Evolutionary conservation across 1,284 basidiomycete species (phyloP), one percentile per base, ranked within the genome.

Genomic region (Boletus smithii): DNA sequence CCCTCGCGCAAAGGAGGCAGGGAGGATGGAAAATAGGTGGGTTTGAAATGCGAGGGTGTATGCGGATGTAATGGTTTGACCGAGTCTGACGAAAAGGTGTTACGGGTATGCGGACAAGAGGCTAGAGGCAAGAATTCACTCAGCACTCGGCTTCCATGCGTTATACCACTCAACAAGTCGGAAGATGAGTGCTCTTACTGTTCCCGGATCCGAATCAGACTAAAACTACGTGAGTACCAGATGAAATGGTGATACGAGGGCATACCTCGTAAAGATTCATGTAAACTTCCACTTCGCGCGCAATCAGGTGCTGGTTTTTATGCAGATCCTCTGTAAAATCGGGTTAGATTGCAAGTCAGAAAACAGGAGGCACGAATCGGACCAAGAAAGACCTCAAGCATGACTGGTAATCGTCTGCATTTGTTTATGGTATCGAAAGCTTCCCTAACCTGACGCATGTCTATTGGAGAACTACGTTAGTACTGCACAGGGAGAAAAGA

Each of bases 11-110:
- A 90, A 88, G 2, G 76, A 70, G 0, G 82, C 69, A 2, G 88
- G 85, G 8, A 91, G 74, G 41, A 72, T 63, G 36, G 82, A 80
- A 61, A 85, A 85, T 17, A 91, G 67, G 44, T 79, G 76, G 1
- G 84, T 84, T 57, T 86, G 85, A 61, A 88, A 91, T 23, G 73
- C 71, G 42, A 80, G 73, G 18, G 74, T 80, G 63, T 84, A 89
- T 2, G 82, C 72, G 2, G 75, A 72, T 39, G 72, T 69, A 23
- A 87, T 73, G 1, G 77, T 81, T 18, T 72, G 59, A 6, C 85
- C 82, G 8, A 89, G 72, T 49, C 85, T 88, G 46, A 57, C 22
- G 30, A 54, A 36, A 34, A 40, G 36, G 37, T 49, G 49, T 43
- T 48, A 56, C 32, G 23, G 37, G 50, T 16, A 45, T 41, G 48